Conservation (phyloP, 1,284 basidiomycete genomes). For the Leccinum variabile region DNA sequence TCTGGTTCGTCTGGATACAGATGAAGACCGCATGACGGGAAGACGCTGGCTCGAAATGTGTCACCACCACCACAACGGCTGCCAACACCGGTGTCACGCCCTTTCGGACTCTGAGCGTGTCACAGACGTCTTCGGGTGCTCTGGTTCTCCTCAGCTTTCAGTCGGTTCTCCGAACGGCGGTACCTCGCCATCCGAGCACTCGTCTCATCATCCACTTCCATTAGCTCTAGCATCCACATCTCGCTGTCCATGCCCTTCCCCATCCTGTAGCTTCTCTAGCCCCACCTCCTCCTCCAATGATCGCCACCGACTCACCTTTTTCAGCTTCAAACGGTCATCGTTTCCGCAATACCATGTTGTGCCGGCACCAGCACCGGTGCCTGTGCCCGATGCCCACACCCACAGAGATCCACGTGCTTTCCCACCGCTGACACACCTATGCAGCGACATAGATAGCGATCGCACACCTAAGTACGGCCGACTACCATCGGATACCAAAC, state of each 20-base stretch:
- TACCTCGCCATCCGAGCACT: conserved; percentile 9
- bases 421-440: no score
- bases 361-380: neutral
- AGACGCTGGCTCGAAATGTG: neutral
- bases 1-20: no score
- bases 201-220: conserved; percentile 13
- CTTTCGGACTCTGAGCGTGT: conserved; percentile 28
- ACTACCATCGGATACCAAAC: no score
- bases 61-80: neutral
- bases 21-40: no score
- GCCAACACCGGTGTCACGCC: conserved; percentile 8
- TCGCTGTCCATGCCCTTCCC: neutral
- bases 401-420: no score
- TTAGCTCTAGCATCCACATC: conserved; percentile 9
- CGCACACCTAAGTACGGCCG: no score
- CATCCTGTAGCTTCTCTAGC: conserved; percentile 13
- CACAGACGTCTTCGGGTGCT: conserved; percentile 1
- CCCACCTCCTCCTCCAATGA: conserved; percentile 3
- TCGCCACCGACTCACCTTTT: conserved; percentile 21
- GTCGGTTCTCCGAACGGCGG: conserved; percentile 1
- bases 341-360: conserved; percentile 24
- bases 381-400: neutral
- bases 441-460: no score
- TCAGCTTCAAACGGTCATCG: conserved; percentile 22
- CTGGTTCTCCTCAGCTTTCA: neutral